Evolutionary conservation across 169 alveolate genomes (phyloP), one percentile per base, ranked within the genome.

Genomic region (Eimeria mitis): DNA sequence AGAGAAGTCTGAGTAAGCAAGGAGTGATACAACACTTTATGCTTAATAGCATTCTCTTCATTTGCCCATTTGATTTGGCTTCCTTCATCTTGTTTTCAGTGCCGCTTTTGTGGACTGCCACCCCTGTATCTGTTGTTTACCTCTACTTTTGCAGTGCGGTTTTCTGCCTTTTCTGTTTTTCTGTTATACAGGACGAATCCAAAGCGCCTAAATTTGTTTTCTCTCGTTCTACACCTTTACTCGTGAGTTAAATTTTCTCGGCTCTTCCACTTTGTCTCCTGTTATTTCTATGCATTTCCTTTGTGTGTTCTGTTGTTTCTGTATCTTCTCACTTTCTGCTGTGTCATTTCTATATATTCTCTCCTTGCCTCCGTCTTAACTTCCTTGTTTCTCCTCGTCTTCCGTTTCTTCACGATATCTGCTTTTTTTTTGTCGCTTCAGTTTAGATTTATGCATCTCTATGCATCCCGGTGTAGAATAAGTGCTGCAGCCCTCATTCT

Each of bases 211-310:
- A 75, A 28, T 75, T 75, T 75, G 40, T 37, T 75, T 75, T 75
- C 85, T 44, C 85, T 75, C 61, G 85, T 40, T 3, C 61, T 75
- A 61, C 85, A 75, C 37, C 34, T 75, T 25, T 75, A 23, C 59
- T 75, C 44, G 85, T 75, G 61, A 44, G 85, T 75, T 31, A 9
- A 16, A 23, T n/a, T 47, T 70, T 11, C 2, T 31, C 44, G 42
- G 44, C 7, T n/a, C 47, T 70, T 31, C 78, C 79, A 37, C 49
- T 2, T 42, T 37, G 78, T 31, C 21, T 16, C 54, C 81, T 71
- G 81, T 21, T 71, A 28, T 63, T 63, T 3, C 40, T 28, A 25
- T 63, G 73, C 16, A 63, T 63, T 63, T 13, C 81, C 28, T 42
- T 54, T 37, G 8, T 7, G 23, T 71, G 7, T 71, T 71, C 81